These are phyloP conservation scores for Pyronema domesticum DNA, from an alignment of 495 filamentous ascomycete genomes.

Conservation along the genomic window DNA sequence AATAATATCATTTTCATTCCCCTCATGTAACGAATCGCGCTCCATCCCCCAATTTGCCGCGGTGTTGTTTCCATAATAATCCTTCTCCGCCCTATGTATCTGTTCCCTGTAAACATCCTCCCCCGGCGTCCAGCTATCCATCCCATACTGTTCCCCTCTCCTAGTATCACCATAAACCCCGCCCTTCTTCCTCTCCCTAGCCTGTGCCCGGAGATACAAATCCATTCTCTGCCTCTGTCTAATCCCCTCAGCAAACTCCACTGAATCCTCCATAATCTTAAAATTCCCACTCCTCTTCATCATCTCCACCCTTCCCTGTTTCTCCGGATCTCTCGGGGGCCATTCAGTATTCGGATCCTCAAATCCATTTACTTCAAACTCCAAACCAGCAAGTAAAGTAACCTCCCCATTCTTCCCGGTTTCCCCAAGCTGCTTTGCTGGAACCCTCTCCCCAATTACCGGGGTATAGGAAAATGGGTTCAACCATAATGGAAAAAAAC, in stretches of 20 bases:
- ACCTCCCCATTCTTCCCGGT: conserved; percentile 4
- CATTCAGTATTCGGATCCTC: conserved; percentile 52
- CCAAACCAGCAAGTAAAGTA: conserved; percentile 12
- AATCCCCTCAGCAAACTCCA: conserved; percentile 29
- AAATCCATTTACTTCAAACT: conserved; percentile 71
- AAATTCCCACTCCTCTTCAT: conserved; percentile 31
- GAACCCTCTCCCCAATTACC: conserved; percentile 30
- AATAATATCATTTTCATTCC: conserved; percentile 18
- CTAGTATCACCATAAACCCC: conserved; percentile 29
- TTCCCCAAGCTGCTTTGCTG: not conserved
- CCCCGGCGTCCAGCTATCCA: no score
- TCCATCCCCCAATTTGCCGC: not conserved
- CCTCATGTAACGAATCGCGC: conserved; percentile 13
- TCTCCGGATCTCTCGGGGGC: conserved; percentile 85
- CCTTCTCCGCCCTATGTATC: conserved; percentile 5
- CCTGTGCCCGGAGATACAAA: conserved; percentile 26
- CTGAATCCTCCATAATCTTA: conserved; percentile 36
- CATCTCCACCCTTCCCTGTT: conserved; percentile 30
- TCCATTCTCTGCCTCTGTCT: conserved; percentile 37
- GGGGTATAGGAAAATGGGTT: conserved; percentile 30
- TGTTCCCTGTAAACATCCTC: not conserved
- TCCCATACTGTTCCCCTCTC: conserved; percentile 26
- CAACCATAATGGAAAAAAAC: conserved; percentile 29
- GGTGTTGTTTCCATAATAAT: not conserved
- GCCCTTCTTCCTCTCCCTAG: conserved; percentile 26